Evolutionary conservation across 208 protist genomes (phyloP).

Genomic region (Wallacemonas rigidus): DNA sequence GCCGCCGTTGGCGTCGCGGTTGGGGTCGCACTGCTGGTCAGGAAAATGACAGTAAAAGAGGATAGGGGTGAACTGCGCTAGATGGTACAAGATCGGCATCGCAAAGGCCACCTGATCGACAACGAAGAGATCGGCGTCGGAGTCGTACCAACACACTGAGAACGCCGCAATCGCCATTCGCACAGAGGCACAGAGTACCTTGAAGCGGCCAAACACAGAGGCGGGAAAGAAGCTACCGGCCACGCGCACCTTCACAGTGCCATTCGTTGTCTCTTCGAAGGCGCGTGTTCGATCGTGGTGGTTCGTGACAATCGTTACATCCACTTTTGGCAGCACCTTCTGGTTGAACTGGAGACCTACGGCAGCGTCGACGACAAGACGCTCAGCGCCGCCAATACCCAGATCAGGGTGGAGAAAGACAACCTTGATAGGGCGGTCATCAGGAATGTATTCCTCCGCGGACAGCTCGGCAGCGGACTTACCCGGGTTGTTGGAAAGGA

Average conservation of each 20-base stretch:
- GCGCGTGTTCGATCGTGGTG: constrained; percentile 91
- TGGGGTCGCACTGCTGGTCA: constrained; percentile 92
- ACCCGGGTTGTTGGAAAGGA: background rate
- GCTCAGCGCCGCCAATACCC: constrained; percentile 97
- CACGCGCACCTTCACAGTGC: constrained; percentile 86
- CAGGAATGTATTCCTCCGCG: background rate
- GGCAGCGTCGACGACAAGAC: constrained; percentile 97
- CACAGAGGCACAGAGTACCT: constrained; percentile 90
- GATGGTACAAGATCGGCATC: constrained; percentile 75
- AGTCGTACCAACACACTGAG: constrained; percentile 33
- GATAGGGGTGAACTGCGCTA: constrained; percentile 54
- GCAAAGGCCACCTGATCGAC: constrained; percentile 95
- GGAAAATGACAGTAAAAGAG: constrained; percentile 99
- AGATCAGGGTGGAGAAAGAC: constrained; percentile 97
- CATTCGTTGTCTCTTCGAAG: constrained; percentile 95
- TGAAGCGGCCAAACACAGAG: constrained; percentile 74
- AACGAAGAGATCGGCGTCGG: constrained; percentile 81
- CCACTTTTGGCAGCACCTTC: constrained; percentile 42
- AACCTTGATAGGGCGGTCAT: constrained; percentile 48
- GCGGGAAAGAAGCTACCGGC: constrained; percentile 87
- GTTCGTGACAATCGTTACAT: constrained; percentile 91
- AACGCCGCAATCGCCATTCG: constrained; percentile 83
- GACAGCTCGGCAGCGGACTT: background rate
- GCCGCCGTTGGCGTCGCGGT: constrained; percentile 46
- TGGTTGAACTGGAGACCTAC: constrained; percentile 84